phyloP scores from a whole-genome alignment of 306 rosid genomes.

The Cicer arietinum region DNA sequence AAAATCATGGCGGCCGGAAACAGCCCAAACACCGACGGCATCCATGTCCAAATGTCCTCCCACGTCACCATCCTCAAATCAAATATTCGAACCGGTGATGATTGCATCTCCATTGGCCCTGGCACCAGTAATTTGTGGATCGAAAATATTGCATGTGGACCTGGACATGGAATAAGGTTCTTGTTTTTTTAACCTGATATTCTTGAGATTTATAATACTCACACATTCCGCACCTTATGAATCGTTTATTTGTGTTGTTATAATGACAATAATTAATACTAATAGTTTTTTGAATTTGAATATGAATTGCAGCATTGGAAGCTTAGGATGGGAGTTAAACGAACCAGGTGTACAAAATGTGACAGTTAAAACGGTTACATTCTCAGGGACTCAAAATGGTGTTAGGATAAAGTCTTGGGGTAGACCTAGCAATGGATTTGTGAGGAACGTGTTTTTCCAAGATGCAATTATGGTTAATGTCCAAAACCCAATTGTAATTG shows the following conservation, averaged over 20 bases:
- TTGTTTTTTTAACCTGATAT: background rate
- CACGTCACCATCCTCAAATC: constrained; percentile 56
- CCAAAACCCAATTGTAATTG: constrained; percentile 64
- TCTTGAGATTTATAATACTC: background rate
- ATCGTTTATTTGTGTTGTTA: background rate
- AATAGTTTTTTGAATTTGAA: constrained; percentile 14
- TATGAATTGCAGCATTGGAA: constrained; percentile 64
- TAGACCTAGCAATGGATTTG: constrained; percentile 59
- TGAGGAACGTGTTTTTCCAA: constrained; percentile 50
- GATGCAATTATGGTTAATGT: constrained; percentile 61
- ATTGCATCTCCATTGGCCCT: constrained; percentile 72
- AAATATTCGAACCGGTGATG: constrained; percentile 66
- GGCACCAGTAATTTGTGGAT: constrained; percentile 71
- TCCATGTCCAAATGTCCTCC: constrained; percentile 62
- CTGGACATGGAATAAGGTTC: constrained; percentile 77
- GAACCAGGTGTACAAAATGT: constrained; percentile 74
- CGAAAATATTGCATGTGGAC: constrained; percentile 65
- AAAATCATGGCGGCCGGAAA: constrained; percentile 49
- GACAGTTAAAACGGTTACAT: constrained; percentile 58
- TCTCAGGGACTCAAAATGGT: constrained; percentile 60
- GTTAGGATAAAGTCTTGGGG: constrained; percentile 74
- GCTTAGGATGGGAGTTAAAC: constrained; percentile 51
- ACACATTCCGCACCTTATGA: too few relatives aligned
- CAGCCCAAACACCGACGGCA: constrained; percentile 83
- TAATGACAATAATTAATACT: background rate